These are phyloP conservation scores for Tuber brumale DNA, from an alignment of 495 filamentous ascomycete genomes.

Conservation along the genomic window DNA sequence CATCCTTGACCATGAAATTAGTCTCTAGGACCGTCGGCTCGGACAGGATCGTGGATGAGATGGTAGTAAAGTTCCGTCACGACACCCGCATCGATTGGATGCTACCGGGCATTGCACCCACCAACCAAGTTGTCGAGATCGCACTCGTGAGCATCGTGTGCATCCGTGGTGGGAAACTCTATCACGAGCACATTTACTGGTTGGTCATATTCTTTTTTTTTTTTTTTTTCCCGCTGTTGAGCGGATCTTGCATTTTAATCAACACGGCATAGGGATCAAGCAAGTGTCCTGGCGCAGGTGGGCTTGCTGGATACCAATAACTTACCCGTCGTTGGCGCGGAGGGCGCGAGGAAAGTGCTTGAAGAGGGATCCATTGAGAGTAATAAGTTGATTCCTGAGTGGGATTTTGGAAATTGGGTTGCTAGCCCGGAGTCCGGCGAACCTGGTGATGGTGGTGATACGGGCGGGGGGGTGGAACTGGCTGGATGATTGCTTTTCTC, in stretches of 20 bases:
- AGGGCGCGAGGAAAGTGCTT: constrained; percentile 60
- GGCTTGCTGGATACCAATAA: constrained; percentile 64
- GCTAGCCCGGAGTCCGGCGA: background rate
- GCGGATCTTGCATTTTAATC: background rate
- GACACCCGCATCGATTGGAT: constrained; percentile 70
- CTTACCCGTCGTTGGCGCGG: constrained; percentile 64
- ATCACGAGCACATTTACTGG: constrained; percentile 81
- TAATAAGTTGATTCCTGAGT: constrained; percentile 60
- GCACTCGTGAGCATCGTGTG: constrained; percentile 70
- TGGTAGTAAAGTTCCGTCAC: constrained; percentile 61
- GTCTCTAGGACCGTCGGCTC: constrained; percentile 62
- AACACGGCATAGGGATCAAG: constrained; percentile 54
- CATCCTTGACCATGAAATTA: constrained; percentile 60
- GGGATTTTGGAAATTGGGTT: constrained; percentile 41
- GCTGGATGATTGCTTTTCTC: too few species aligned
- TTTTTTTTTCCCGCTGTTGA: background rate
- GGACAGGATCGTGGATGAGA: constrained; percentile 55
- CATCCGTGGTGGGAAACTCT: constrained; percentile 65
- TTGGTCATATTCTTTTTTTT: constrained; percentile 8
- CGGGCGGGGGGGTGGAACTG: background rate
- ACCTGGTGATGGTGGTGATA: background rate
- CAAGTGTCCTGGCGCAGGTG: constrained; percentile 67
- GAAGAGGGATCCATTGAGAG: constrained; percentile 55
- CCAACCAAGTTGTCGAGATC: constrained; percentile 59
- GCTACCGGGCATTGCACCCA: constrained; percentile 68